phyloP scores from a whole-genome alignment of 305 asterid species.

The Vinca major region DNA sequence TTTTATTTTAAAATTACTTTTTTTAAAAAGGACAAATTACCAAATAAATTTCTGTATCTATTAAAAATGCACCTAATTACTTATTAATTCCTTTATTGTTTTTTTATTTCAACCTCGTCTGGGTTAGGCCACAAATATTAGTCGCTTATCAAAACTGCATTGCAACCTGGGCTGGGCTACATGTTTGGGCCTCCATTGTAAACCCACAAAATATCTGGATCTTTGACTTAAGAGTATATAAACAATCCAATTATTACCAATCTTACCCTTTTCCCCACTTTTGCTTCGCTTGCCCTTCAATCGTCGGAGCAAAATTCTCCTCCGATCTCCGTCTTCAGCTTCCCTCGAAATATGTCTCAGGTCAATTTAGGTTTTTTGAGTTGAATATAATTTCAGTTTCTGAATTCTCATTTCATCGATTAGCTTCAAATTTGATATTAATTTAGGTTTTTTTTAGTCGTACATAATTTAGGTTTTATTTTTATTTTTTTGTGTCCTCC shows the following conservation, averaged over 20 bases:
- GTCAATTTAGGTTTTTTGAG: conserved; percentile 5
- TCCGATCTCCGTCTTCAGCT: neutral
- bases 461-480: no score
- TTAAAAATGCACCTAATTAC: no score
- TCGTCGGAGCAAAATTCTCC: conserved; percentile 8
- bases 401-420: neutral
- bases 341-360: conserved; percentile 17
- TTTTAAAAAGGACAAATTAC: no score
- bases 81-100: no score
- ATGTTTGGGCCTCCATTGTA: neutral
- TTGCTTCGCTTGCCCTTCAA: conserved; percentile 9
- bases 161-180: neutral
- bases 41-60: no score
- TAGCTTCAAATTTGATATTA: neutral
- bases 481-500: neutral
- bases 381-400: neutral
- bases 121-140: neutral
- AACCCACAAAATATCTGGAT: neutral
- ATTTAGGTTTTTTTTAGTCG: no score
- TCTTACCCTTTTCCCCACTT: neutral
- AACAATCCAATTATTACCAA: neutral
- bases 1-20: no score
- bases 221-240: neutral
- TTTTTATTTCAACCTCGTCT: no score
- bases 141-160: no score